phyloP scores from a whole-genome alignment of 257 asterid species.

The Parsonsia alboflavescens region DNA sequence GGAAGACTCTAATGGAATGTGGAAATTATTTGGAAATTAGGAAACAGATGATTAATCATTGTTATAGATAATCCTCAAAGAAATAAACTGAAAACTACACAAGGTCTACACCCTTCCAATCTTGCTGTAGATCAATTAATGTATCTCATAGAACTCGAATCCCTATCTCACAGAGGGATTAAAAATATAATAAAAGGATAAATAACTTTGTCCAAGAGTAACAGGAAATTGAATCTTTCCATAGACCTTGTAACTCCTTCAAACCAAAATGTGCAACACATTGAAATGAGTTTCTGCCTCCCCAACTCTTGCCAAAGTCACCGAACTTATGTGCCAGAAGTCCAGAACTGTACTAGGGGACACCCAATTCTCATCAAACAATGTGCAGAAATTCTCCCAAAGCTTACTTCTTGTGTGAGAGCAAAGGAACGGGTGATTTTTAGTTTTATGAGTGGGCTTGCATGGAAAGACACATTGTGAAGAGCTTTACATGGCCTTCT shows the following conservation, averaged over 20 bases:
- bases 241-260: not conserved
- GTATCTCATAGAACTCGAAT: not conserved
- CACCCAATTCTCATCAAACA: not conserved
- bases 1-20: not conserved
- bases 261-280: not conserved
- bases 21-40: not conserved
- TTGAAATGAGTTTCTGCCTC: not conserved
- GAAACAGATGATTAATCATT: not conserved
- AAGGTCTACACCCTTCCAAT: not conserved
- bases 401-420: not conserved
- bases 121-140: not conserved
- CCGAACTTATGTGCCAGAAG: not conserved
- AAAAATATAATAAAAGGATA: not conserved
- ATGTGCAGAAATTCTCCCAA: not conserved
- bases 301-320: not conserved
- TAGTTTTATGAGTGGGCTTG: not conserved
- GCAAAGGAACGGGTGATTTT: not conserved
- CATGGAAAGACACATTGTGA: not conserved
- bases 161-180: not conserved
- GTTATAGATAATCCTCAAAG: not conserved
- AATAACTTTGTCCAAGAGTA: not conserved
- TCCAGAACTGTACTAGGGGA: not conserved
- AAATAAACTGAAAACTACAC: not conserved
- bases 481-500: not conserved
- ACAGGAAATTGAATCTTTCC: not conserved